Conservation (phyloP, 2,329 filamentous ascomycete species). For the Boeremia lycopersici region DNA sequence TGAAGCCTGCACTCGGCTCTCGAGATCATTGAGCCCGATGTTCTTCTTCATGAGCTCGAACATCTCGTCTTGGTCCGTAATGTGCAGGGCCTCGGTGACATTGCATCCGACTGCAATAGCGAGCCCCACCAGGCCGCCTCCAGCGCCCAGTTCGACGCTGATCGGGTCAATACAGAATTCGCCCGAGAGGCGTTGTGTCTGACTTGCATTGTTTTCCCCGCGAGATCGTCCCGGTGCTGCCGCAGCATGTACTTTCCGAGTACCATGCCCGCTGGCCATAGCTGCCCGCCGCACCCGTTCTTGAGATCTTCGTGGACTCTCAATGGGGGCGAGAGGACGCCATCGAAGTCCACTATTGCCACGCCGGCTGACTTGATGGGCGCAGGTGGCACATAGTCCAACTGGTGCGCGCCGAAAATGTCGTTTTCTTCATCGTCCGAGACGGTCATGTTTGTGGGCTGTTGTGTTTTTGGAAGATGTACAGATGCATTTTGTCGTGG, state of each 20-base stretch:
- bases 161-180: conserved; percentile 16
- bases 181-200: conserved; percentile 8
- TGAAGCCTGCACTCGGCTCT: conserved; percentile 66
- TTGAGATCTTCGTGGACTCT: conserved; percentile 83
- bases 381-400: conserved; percentile 61
- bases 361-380: conserved; percentile 59
- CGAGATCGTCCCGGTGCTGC: conserved; percentile 68
- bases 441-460: conserved; percentile 6
- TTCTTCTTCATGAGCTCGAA: conserved; percentile 84
- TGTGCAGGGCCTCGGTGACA: conserved; percentile 66
- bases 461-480: conserved; percentile 3
- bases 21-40: conserved; percentile 77
- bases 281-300: conserved; percentile 87
- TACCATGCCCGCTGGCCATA: conserved; percentile 94
- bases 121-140: conserved; percentile 81
- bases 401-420: conserved; percentile 54
- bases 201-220: conserved; percentile 74
- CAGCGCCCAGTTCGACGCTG: conserved; percentile 89
- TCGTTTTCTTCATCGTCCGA: conserved; percentile 41
- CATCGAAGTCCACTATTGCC: conserved; percentile 69
- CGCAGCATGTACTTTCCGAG: conserved; percentile 84
- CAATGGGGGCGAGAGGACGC: conserved; percentile 72
- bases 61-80: conserved; percentile 92
- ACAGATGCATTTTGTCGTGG: conserved; percentile 10
- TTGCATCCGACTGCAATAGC: conserved; percentile 62